Conservation (phyloP, 2,329 filamentous ascomycete genomes). For the Capronia americana region DNA sequence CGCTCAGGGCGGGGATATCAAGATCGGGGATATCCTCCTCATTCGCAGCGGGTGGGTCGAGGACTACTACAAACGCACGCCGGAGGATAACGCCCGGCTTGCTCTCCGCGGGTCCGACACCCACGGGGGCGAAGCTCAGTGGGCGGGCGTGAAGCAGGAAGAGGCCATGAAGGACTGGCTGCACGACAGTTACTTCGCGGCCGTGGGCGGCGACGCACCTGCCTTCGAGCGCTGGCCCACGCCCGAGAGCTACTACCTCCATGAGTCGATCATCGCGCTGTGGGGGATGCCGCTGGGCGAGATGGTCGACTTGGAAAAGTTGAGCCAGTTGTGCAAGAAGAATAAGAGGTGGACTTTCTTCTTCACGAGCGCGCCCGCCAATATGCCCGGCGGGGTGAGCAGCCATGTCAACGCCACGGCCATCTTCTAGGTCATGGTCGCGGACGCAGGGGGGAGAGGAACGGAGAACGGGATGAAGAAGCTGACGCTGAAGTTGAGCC, state of each 20-base stretch:
- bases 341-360: conserved; percentile 51
- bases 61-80: conserved; percentile 58
- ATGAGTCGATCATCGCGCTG: conserved; percentile 51
- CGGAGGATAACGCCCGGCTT: conserved; percentile 44
- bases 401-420: conserved; percentile 54
- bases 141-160: conserved; percentile 60
- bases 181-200: conserved; percentile 72
- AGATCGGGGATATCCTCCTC: conserved; percentile 69
- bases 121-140: conserved; percentile 49
- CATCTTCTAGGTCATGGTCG: conserved; percentile 44
- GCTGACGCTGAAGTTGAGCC: background rate
- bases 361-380: conserved; percentile 51
- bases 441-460: background rate
- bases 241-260: conserved; percentile 44
- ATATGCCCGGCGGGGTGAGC: conserved; percentile 51
- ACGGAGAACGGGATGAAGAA: background rate
- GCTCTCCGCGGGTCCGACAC: conserved; percentile 43
- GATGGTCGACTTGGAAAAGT: conserved; percentile 53
- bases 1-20: conserved; percentile 61
- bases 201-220: conserved; percentile 67
- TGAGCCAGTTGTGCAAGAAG: conserved; percentile 47
- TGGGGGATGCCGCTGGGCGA: conserved; percentile 55
- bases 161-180: conserved; percentile 68
- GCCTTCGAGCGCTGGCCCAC: conserved; percentile 70
- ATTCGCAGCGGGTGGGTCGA: conserved; percentile 69